Base-by-base conservation (phyloP, 805 yeast species). In the Hanseniaspora valbyensis region DNA sequence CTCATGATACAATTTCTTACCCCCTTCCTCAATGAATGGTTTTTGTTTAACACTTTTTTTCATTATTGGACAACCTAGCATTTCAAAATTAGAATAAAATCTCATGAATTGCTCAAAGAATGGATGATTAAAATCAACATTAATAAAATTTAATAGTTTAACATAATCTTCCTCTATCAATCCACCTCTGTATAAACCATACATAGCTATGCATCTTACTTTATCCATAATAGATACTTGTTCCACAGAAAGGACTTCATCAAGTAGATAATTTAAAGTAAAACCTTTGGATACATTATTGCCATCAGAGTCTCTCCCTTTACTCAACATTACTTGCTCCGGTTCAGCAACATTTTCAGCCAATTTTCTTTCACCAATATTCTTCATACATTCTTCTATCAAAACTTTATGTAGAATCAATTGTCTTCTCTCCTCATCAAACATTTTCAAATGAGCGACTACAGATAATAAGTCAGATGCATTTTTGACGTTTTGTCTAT, bases 111-210 rank as follows among this genome's bases (percentile, higher is more conserved):
- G 60, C 24, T 69, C 69, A 40, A 58, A 66, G 51, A 62, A 59
- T 18, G 73, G 71, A 46, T 66, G 65, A 12, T 71, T 67, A 6
- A 66, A 60, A 0, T 69, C 62, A 26, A 71, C 50, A 0, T 68
- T 70, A 41, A 70, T 66, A 54, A 82, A 92, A 44, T 73, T 67
- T 38, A 81, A 72, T 34, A 92, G 66, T 61, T 89, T 87, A 44
- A 69, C 64, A 54, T 82, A 76, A 67, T 92, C 99, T 7, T 72
- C 61, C 58, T 78, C 82, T 4, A 83, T 72, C 14, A 92, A 66
- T 0, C 96, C 95, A 3, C 89, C 90, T 56, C 97, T 73, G 61
- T 79, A 82, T 26, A 88, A 63, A 0, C 86, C 81, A 63, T 92
- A 92, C 1, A 83, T 66, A 19, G 84, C 68, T 13, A 92, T 75